A percentile compares a stretch with the other conserved stretches of the same genome.
Conservation (phyloP, 768 basidiomycete species). For the Paxillus rubicundulus region DNA sequence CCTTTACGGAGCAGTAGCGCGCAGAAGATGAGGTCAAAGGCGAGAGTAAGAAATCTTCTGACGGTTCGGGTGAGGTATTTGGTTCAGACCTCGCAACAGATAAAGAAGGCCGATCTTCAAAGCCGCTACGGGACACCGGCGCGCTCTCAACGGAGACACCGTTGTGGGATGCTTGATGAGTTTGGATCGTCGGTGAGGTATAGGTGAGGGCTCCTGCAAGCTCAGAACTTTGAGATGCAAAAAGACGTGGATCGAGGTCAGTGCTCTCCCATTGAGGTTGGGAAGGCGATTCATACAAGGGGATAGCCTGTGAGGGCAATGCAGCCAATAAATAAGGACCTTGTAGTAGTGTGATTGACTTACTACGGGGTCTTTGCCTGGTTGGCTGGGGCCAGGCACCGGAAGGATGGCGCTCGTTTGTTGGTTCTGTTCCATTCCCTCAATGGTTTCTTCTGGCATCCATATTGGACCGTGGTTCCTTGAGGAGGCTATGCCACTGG, state of each 20-base stretch:
- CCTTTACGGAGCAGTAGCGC: conserved; percentile 53
- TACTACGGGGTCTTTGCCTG: not conserved
- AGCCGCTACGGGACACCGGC: not conserved
- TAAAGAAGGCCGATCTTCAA: not conserved
- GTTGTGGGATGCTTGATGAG: not conserved
- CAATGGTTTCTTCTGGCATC: conserved; percentile 6
- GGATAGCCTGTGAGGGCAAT: not conserved
- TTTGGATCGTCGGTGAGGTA: conserved; percentile 14
- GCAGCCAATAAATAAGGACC: not conserved
- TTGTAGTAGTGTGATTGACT: not conserved
- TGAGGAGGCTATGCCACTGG: not conserved
- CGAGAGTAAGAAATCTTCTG: not conserved
- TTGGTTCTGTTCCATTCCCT: not conserved
- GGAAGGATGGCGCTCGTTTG: not conserved
- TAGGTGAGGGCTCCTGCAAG: conserved; percentile 48
- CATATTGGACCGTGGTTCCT: not conserved
- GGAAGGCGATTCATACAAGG: conserved; percentile 1
- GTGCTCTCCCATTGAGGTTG: conserved; percentile 14
- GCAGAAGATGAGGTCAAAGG: conserved; percentile 16
- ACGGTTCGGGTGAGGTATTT: not conserved
- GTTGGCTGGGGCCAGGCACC: not conserved
- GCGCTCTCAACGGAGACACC: not conserved
- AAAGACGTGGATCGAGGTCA: conserved; percentile 32
- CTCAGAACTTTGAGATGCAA: conserved; percentile 40
- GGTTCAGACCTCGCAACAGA: not conserved